phyloP scores from a whole-genome alignment of 2,329 filamentous ascomycete species.

The Penicillium palitans region DNA sequence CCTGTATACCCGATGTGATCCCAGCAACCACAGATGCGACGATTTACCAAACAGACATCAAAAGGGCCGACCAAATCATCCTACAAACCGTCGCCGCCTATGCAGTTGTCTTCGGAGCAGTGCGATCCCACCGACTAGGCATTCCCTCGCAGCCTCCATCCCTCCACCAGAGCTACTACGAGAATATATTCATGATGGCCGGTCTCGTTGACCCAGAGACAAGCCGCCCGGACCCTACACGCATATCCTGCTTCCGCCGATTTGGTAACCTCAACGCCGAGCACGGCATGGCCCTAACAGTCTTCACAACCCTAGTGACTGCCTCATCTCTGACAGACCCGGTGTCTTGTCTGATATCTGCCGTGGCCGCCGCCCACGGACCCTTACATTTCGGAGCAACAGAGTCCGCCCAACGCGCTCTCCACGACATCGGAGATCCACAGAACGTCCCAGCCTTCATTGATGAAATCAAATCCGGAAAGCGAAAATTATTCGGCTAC shows the following conservation, averaged over 20 bases:
- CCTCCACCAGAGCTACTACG: slow-evolving; percentile 52
- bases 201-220: slow-evolving; percentile 53
- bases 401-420: slow-evolving; percentile 54
- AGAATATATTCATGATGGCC: slow-evolving; percentile 58
- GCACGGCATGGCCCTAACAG: slow-evolving; percentile 61
- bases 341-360: slow-evolving; percentile 53
- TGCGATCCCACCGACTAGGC: slow-evolving; percentile 29
- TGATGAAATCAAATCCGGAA: slow-evolving; percentile 29
- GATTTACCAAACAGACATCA: slow-evolving; percentile 27
- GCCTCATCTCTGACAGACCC: slow-evolving; percentile 59
- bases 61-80: slow-evolving; percentile 25
- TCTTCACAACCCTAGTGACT: slow-evolving; percentile 57
- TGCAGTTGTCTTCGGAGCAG: slow-evolving; percentile 28
- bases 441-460: slow-evolving; percentile 34
- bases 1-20: slow-evolving; percentile 22
- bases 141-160: slow-evolving; percentile 22
- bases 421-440: slow-evolving; percentile 23
- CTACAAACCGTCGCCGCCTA: slow-evolving; percentile 29
- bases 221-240: slow-evolving; percentile 48
- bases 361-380: slow-evolving; percentile 57
- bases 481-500: slow-evolving; percentile 33
- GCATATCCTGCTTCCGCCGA: slow-evolving; percentile 53
- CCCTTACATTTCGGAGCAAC: slow-evolving; percentile 62
- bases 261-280: slow-evolving; percentile 60
- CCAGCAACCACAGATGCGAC: slow-evolving; percentile 21